Base-by-base conservation (phyloP, 805 yeast genomes). In the Priceomyces haplophilus region DNA sequence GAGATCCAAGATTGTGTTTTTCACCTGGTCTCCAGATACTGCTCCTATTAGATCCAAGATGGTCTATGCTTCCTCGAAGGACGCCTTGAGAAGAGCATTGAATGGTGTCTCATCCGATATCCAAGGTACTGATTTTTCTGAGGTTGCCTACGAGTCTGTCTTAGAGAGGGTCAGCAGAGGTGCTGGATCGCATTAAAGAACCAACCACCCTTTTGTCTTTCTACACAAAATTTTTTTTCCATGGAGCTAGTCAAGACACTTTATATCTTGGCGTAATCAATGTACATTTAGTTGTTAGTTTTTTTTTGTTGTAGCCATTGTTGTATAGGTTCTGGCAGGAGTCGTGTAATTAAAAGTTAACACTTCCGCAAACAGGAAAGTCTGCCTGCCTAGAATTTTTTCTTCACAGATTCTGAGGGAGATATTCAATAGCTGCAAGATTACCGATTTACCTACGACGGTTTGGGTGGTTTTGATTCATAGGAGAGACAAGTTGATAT, bases 11-110 rank as follows among this genome's bases (percentile, higher is more conserved):
- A 76, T 81, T 50, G 74, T 80, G 34, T 81, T 73, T 69, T 72
- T 63, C 75, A 86, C 93, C 54, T 93, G 99, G 99, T 83, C 97
- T 49, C 99, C 99, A 59, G 99, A 93, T 65, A 88, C 95, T 49
- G 97, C 98, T 42, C 88, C 93, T 49, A 83, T 93, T 60, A 85
- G 95, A 76, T 68, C 89, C 57, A 93, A 93, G 85, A 93, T 93
- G 99, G 86, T 91, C 50, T 91, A 90, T 75, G 98, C 99, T 37
- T 82, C 97, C n/a, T 90, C 98, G 47, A 89, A 89, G 73, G 98
- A 90, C 59, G 96, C 97, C 38, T 80, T 93, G 62, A 91, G 98
- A 79, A 88, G 96, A 73, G 91, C 99, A 44, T 78, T 93, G 63
- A 91, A 87, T 67, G 99, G 99, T 69, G 82, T 93, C 54, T 75